Evolutionary conservation across 345 rosid species (phyloP), one percentile per base, ranked within the genome.

Genomic region (Citrus maxima): DNA sequence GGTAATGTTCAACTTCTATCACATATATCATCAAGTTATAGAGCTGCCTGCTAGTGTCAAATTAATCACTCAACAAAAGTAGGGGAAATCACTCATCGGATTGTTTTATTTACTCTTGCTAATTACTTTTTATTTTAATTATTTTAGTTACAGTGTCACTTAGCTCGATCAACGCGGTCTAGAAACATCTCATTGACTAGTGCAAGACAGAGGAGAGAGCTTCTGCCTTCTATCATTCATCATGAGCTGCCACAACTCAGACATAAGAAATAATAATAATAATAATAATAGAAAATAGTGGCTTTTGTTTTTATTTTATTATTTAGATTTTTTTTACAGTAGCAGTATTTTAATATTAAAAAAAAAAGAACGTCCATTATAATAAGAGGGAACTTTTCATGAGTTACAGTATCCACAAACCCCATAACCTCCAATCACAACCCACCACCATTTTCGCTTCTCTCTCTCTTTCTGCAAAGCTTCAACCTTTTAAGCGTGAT

Each of bases 381-480:
- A 68, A 80, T 79, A 76, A 74, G 86, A 51, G 82, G 32, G 73
- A 76, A 76, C 76, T 78, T 79, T 83, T 71, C 76, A 56, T 65
- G 62, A 82, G 76, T 80, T 84, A 85, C 87, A 87, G 89, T 46
- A 83, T 88, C 86, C 77, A 80, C 74, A 74, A 75, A 35, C 76
- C 75, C 84, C 87, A 76, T 78, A 67, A 34, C 78, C 84, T 80
- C 89, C 92, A 87, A 88, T 88, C 87, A 85, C 78, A 84, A 66
- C 61, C 54, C 78, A 79, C 85, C 89, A 85, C 88, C 81, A 81
- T 79, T 79, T 46, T 14, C 32, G 40, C 73, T 75, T 80, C 28
- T 35, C 59, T 34, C 32, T 69, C 65, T 78, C 35, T 73, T 56
- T 73, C 64, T 27, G 28, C 65, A 42, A 54, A 61, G 72, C 18